Evolutionary conservation across 768 basidiomycete species (phyloP), one percentile per base, ranked within the genome.

Genomic region (Tricholomella constricta): DNA sequence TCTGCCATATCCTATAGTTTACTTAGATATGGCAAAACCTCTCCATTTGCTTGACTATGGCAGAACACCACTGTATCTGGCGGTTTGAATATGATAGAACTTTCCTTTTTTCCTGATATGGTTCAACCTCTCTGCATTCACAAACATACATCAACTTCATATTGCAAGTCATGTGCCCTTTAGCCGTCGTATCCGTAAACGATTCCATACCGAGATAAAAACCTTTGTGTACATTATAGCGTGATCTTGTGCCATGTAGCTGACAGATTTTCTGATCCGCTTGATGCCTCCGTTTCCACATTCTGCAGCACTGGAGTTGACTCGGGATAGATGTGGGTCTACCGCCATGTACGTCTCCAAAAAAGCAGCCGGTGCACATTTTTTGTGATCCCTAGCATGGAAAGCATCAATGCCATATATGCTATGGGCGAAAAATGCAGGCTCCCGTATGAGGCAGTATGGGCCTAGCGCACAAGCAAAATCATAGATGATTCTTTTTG

Each of bases 241-340:
- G 10, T 58, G 51, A 1, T 49, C 47, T 35, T 68, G 63, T 7
- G 57, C 53, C 66, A 68, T 68, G 31, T 65, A 66, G 41, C 66
- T 66, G 8, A 68, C 64, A n/a, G 58, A 56, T 10, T 67, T 67
- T 5, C 63, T 57, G 15, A 69, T 65, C 6, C 57, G 44, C 27
- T 20, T 27, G 15, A 59, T 57, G 46, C 50, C 67, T 36, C 49
- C 56, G 56, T 73, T 74, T 15, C 72, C 70, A 48, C 69, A 70
- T 54, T 73, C 71, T 2, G 63, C 72, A 1, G 69, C 68, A 51
- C 72, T 74, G 2, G 69, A 64, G 43, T 74, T 74, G 22, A 70
- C 54, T 4, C 38, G 34, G 6, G 52, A 38, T 2, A 73, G 48
- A 1, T 51, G 51, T 8, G 66, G 67, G 52, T 73, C 62, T 11